A percentile compares a stretch with the other conserved stretches of the same genome.
Evolutionary conservation across 176 grass and related monocot genomes (phyloP).

Genomic region (Phragmites australis): DNA sequence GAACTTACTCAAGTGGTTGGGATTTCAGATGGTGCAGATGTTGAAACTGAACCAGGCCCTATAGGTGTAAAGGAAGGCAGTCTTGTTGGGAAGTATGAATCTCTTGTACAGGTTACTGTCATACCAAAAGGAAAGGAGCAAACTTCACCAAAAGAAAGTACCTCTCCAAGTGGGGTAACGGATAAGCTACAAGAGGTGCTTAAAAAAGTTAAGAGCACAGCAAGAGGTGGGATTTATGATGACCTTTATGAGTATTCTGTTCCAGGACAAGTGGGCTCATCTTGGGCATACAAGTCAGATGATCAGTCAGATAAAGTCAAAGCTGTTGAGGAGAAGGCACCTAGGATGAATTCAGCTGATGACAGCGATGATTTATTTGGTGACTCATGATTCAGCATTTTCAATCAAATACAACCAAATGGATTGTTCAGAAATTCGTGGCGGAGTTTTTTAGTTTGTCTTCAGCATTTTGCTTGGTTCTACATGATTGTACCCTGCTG

Average conservation of each 20-base stretch:
- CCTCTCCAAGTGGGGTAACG: slow-evolving; percentile 67
- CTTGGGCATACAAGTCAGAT: slow-evolving; percentile 82
- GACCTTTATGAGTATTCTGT: slow-evolving; percentile 76
- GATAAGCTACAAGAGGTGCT: slow-evolving; percentile 71
- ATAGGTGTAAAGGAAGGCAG: slow-evolving; percentile 93
- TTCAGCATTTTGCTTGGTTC: slow-evolving; percentile 33
- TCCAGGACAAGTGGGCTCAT: slow-evolving; percentile 51
- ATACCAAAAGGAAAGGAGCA: slow-evolving; percentile 93
- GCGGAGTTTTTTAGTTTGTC: slow-evolving; percentile 19
- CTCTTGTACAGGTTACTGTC: slow-evolving; percentile 84
- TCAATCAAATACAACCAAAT: slow-evolving; percentile 14
- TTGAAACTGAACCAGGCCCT: slow-evolving; percentile 89
- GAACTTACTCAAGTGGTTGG: slow-evolving; percentile 94
- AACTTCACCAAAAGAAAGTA: slow-evolving; percentile 44
- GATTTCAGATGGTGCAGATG: slow-evolving; percentile 87
- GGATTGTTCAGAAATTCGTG: slow-evolving; percentile 1
- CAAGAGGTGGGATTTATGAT: slow-evolving; percentile 67
- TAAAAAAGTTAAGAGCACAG: slow-evolving; percentile 78
- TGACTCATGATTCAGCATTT: slow-evolving; percentile 48
- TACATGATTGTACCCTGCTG: slow-evolving; percentile 37
- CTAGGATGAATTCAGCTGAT: slow-evolving; percentile 23
- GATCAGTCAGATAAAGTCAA: slow-evolving; percentile 52
- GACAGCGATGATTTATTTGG: slow-evolving; percentile 93
- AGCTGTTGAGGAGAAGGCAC: slow-evolving; percentile 32
- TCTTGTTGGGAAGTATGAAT: slow-evolving; percentile 97